Evolutionary conservation across 2,329 filamentous ascomycete genomes (phyloP), one percentile per base, ranked within the genome.

Genomic region (Aspergillus flavus): DNA sequence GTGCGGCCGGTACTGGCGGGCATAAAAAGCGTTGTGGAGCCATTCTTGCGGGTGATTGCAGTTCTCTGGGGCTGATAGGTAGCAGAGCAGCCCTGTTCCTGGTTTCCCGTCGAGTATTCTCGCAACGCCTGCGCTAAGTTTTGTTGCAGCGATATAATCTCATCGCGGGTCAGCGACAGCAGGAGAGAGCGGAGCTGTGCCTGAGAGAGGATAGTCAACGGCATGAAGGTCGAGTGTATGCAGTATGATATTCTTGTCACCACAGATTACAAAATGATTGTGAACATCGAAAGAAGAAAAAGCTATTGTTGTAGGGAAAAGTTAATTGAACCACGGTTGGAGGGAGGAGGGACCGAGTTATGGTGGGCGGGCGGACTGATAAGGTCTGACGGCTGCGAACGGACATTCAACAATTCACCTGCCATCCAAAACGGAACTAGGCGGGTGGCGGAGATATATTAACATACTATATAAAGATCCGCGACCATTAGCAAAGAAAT

Each of bases 11-110:
- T 86, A 45, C 82, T 87, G 14, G 87, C 87, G 2, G 89, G 89
- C 87, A 90, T 89, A 76, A 90, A 89, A 11, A 91, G 78, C 4
- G 87, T 89, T 1, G 85, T 87, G 36, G 84, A 83, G 4, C 87
- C 87, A 81, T 88, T 84, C 58, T 83, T 84, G 14, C 86, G 84
- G 58, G 85, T 86, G 58, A 91, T 82, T 2, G 84, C 80, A 1
- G 87, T 89, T 46, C 87, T 82, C 61, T 85, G 82, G 0, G 88
- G 88, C 64, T 91, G 89, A 65, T 86, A 88, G 11, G 82, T 81
- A 2, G 86, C 84, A 59, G 83, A 85, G 68, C 85, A 89, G 41
- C 84, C 84, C 41, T 85, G 79, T 43, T 84, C 82, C 61, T 89
- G 87, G 28, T 82, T 84, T 4, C 85, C 84, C 16, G 86, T 88